These are phyloP conservation scores for Boeremia lycopersici DNA, from an alignment of 2,329 filamentous ascomycete species.

Conservation along the genomic window DNA sequence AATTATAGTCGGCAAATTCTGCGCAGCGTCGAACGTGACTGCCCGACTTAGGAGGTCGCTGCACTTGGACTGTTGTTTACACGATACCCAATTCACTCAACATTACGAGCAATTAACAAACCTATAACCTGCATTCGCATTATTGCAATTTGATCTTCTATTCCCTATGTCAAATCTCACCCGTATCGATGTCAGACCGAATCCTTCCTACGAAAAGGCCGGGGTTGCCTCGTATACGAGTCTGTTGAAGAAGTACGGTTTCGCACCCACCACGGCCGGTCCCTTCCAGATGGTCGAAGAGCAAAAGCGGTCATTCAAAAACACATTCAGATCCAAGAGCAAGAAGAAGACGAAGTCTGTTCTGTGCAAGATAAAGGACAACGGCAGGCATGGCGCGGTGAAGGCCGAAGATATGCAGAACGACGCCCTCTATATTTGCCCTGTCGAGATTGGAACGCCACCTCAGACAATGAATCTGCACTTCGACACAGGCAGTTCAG, in stretches of 20 bases:
- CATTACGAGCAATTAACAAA: conserved; percentile 8
- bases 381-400: conserved; percentile 56
- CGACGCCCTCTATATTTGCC: conserved; percentile 50
- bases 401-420: conserved; percentile 37
- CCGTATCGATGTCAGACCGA: conserved; percentile 32
- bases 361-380: conserved; percentile 51
- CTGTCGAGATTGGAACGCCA: conserved; percentile 67
- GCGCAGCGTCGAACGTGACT: conserved; percentile 1
- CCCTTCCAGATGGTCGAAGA: conserved; percentile 63
- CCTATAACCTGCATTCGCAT: not conserved
- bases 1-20: not conserved
- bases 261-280: conserved; percentile 66
- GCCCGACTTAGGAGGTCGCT: conserved; percentile 1
- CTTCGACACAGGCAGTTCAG: conserved; percentile 71
- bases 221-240: conserved; percentile 69
- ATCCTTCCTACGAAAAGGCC: conserved; percentile 30
- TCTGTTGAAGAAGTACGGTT: conserved; percentile 65
- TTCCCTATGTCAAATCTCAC: conserved; percentile 24
- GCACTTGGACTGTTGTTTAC: conserved; percentile 9
- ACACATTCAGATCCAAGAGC: conserved; percentile 52
- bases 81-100: conserved; percentile 9
- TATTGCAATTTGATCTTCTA: not conserved
- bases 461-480: conserved; percentile 63
- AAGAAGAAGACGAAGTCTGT: conserved; percentile 50
- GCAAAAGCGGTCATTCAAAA: conserved; percentile 36